Base-by-base conservation (phyloP, 2,329 filamentous ascomycete genomes). In the Venturia pyrina region DNA sequence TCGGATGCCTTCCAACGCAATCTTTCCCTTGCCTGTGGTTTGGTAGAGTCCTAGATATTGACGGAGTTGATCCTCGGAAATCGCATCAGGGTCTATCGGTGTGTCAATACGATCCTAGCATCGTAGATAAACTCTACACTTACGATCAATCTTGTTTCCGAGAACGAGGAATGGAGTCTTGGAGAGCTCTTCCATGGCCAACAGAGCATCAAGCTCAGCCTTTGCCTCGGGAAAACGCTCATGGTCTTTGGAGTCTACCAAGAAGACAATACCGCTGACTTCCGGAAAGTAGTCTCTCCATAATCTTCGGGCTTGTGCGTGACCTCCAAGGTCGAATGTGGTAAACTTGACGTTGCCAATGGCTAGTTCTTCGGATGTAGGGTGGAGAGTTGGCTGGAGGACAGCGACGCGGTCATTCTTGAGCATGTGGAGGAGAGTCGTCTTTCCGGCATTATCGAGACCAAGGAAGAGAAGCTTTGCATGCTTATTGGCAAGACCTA, bases 241-340 rank as follows among this genome's bases (percentile, higher is more conserved):
- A 79, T 91, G 89, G 79, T 99, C 95, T 81, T 96, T 96, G 73
- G 95, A 92, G 74, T 99, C 95, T 72, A 99, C 91, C 67, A 98
- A 88, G 85, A 98, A 99, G 72, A 99, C 93, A 71, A 93, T 92
- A 66, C 90, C 92, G 78, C 89, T 92, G 69, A 96, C 92, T 82
- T 96, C 93, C 72, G 92, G 92, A 85, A 96, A 96, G 81, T 96
- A 96, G 76, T 96, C 92, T 78, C 93, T 93, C 92, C 93, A 96
- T 72, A 96, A 87, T 73, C 93, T 91, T 71, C 93, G 91, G 69
- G 92, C 92, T 83, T 97, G 93, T 37, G 60, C 61, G 56, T 68
- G 67, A 57, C 91, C 91, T 75, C 91, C 91, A 67, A 95, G 82
- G 79, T 97, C 93, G 76, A 96, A 96, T 64, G 93, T 96, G 70